These are phyloP conservation scores for Lanmaoa pseudosensibilis DNA, from an alignment of 768 basidiomycete species.

Conservation along the genomic window DNA sequence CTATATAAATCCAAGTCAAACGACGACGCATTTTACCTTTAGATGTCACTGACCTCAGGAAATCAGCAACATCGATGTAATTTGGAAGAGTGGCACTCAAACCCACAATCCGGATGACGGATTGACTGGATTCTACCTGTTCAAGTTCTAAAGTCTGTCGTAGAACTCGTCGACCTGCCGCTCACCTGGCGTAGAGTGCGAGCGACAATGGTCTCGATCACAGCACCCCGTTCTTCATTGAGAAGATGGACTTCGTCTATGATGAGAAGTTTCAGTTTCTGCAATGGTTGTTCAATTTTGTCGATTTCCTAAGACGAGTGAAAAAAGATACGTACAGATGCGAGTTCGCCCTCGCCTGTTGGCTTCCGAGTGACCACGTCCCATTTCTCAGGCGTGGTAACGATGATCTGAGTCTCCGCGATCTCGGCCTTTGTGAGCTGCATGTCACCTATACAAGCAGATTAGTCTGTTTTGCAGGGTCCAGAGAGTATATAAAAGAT, in stretches of 20 bases:
- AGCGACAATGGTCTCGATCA: slow-evolving; percentile 97
- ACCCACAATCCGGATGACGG: slow-evolving; percentile 93
- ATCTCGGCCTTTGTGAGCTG: slow-evolving; percentile 94
- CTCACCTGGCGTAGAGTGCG: slow-evolving; percentile 84
- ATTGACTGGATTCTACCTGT: slow-evolving; percentile 95
- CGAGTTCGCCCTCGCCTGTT: slow-evolving; percentile 95
- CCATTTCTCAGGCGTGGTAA: slow-evolving; percentile 99
- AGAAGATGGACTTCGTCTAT: slow-evolving; percentile 97
- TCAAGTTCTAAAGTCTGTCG: not conserved
- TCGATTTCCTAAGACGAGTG: not conserved
- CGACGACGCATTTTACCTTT: not conserved
- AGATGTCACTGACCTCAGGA: slow-evolving; percentile 63
- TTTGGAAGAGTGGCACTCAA: slow-evolving; percentile 96
- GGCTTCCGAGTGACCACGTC: slow-evolving; percentile 98
- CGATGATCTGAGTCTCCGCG: slow-evolving; percentile 93
- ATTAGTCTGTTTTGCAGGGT: not conserved
- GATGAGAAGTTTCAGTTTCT: slow-evolving; percentile 93
- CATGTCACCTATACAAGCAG: slow-evolving; percentile 70
- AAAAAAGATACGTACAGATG: slow-evolving; percentile 57
- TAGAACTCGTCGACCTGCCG: not conserved
- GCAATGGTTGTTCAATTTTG: slow-evolving; percentile 1
- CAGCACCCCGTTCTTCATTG: slow-evolving; percentile 97
- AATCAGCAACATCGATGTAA: slow-evolving; percentile 94
- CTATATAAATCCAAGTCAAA: slow-evolving; percentile 41
- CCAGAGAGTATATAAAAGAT: not conserved